These are phyloP conservation scores for Licmophora abbreviata DNA, from an alignment of 108 stramenopile genomes.

Conservation along the genomic window DNA sequence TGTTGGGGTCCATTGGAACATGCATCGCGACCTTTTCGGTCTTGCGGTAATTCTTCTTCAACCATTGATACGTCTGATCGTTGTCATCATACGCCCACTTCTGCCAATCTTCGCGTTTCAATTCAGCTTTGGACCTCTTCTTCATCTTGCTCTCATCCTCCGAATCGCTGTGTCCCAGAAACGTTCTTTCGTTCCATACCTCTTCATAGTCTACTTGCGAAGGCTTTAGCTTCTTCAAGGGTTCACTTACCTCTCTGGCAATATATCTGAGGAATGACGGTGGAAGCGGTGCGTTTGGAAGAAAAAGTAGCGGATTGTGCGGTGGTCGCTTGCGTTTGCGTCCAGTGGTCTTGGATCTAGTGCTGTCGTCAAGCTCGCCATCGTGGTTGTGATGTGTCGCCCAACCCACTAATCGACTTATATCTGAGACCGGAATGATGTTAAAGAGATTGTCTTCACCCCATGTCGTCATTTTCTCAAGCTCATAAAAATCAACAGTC, in stretches of 20 bases:
- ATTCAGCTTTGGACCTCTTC: background rate
- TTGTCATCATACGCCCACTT: conserved; percentile 4
- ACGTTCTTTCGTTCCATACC: background rate
- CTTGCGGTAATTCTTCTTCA: background rate
- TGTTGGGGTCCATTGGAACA: background rate
- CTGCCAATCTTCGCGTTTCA: conserved; percentile 1
- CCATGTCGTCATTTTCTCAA: no score
- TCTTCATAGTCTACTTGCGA: background rate
- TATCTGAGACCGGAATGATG: conserved; percentile 3
- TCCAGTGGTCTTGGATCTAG: background rate
- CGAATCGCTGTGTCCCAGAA: background rate
- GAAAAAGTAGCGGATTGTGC: conserved; percentile 14
- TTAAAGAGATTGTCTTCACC: conserved; percentile 7
- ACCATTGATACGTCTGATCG: conserved; percentile 4
- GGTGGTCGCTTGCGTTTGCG: background rate
- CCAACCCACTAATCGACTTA: conserved; percentile 17
- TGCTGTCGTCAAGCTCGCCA: background rate
- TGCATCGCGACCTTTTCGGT: conserved; percentile 1
- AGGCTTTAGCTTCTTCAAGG: background rate
- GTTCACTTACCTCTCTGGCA: background rate
- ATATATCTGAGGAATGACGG: conserved; percentile 3
- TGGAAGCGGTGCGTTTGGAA: conserved; percentile 4
- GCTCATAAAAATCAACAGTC: no score
- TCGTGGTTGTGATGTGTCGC: conserved; percentile 7
- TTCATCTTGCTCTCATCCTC: background rate